phyloP scores from a whole-genome alignment of 2,329 filamentous ascomycete genomes.

The Hymenoscyphus salicellus region DNA sequence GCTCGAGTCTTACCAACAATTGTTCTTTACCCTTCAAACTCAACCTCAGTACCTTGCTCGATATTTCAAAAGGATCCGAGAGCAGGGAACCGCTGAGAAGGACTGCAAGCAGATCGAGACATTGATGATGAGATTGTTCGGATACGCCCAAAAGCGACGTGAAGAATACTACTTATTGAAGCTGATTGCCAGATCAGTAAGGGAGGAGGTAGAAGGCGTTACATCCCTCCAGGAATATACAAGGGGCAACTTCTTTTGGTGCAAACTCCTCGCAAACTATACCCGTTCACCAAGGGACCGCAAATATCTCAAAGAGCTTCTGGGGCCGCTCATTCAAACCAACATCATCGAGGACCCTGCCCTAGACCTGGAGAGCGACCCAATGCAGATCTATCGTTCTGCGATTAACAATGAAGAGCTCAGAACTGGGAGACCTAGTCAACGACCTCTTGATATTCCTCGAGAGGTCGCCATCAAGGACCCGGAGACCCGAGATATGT shows the following conservation, averaged over 20 bases:
- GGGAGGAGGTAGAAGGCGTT: conserved; percentile 78
- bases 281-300: conserved; percentile 86
- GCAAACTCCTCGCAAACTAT: conserved; percentile 81
- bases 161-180: conserved; percentile 97
- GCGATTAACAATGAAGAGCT: conserved; percentile 97
- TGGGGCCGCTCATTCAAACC: conserved; percentile 81
- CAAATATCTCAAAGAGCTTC: conserved; percentile 83
- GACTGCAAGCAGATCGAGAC: conserved; percentile 91
- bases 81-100: conserved; percentile 82
- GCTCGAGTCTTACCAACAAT: conserved; percentile 92
- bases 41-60: conserved; percentile 92
- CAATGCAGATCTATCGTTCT: conserved; percentile 93
- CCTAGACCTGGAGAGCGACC: conserved; percentile 92
- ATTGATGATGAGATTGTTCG: conserved; percentile 93
- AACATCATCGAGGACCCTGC: conserved; percentile 90
- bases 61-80: conserved; percentile 78
- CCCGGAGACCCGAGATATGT: conserved; percentile 83
- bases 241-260: conserved; percentile 90
- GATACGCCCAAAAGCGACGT: conserved; percentile 91
- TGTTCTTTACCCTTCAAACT: conserved; percentile 96
- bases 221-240: conserved; percentile 77
- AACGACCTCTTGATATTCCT: conserved; percentile 77
- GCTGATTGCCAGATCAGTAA: conserved; percentile 75
- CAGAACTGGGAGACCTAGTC: conserved; percentile 80
- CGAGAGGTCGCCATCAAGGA: conserved; percentile 95